Base-by-base conservation (phyloP, 2,329 filamentous ascomycete species). In the Dactylellina cionopaga region DNA sequence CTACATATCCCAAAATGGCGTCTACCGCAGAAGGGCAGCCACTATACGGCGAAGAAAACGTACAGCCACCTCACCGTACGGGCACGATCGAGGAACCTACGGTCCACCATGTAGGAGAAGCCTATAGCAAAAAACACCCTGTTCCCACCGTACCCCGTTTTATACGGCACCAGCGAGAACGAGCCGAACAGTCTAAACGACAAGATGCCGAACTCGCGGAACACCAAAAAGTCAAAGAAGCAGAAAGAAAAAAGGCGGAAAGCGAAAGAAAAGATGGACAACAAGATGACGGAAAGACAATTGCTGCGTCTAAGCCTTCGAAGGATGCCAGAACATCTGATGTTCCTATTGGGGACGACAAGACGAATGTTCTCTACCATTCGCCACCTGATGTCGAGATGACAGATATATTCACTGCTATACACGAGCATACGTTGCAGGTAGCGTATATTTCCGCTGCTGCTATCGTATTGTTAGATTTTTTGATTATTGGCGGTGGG, bases 281-380 rank as follows among this genome's bases (percentile, higher is more conserved):
- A 2, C 22, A 17, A 19, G 17, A 27, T 27, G 37, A 17, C 2
- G 47, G 44, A 17, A 37, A 58, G 27, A 59, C 58, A 17, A n/a
- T 41, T 13, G 19, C 24, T 10, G 27, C 31, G 3, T 35, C 46
- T 37, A 64, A 64, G 22, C 58, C 59, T 31, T 25, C 41, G 3
- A 71, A 71, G 22, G 66, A 71, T 46, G 49, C 58, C 2, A 64
- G 66, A 37, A 98, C 94, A 0, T 93, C 92, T 24, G 95, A 98
- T 80, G 92, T 98, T 0, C 95, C 95, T 2, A 96, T 98, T 68
- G 91, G 93, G 78, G 94, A 93, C 77, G 94, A 98, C 79, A 97
- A 95, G 85, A 98, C 95, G 2, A 97, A 96, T 74, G 89, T 72
- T 33, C 24, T 73, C 11, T 73, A 64, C 46, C 69, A 73, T 33